A percentile compares a stretch with the other conserved stretches of the same genome.
Conservation (phyloP, 495 filamentous ascomycete genomes). For the Trichoderma virens region DNA sequence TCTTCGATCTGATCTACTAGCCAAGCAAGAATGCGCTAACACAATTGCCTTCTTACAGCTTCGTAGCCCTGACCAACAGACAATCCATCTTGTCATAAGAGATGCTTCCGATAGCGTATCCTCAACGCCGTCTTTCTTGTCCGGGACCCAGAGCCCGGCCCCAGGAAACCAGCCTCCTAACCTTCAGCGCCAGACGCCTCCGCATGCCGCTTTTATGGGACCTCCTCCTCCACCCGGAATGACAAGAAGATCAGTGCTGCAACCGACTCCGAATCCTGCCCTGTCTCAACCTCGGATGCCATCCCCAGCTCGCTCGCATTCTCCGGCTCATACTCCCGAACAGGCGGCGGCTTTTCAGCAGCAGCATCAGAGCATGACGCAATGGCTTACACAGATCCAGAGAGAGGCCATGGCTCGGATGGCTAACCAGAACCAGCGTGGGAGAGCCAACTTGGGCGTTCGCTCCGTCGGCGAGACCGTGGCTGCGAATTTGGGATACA, state of each 20-base stretch:
- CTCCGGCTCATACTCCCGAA: constrained; percentile 1
- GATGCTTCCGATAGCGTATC: constrained; percentile 25
- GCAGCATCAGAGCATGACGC: constrained; percentile 19
- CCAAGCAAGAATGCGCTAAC: background rate
- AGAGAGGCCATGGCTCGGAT: constrained; percentile 17
- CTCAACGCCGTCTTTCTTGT: constrained; percentile 15
- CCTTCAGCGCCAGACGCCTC: constrained; percentile 9
- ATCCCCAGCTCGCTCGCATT: background rate
- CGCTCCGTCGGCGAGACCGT: constrained; percentile 12
- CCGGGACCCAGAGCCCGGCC: constrained; percentile 15
- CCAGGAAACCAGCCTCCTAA: constrained; percentile 4
- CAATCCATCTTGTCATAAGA: constrained; percentile 59
- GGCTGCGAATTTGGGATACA: background rate
- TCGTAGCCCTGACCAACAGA: constrained; percentile 35
- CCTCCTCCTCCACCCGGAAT: constrained; percentile 13
- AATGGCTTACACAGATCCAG: constrained; percentile 24
- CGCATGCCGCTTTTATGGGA: constrained; percentile 10
- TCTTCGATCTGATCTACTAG: background rate
- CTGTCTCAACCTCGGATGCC: background rate
- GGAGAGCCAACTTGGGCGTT: constrained; percentile 16
- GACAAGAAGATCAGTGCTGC: constrained; percentile 10
- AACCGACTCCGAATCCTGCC: background rate
- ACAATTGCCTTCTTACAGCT: constrained; percentile 30
- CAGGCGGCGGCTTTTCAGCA: constrained; percentile 14
- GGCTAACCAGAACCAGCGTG: constrained; percentile 21